Conservation (phyloP, 1,139 yeast genomes). For the Suhomyces ambrosiae region DNA sequence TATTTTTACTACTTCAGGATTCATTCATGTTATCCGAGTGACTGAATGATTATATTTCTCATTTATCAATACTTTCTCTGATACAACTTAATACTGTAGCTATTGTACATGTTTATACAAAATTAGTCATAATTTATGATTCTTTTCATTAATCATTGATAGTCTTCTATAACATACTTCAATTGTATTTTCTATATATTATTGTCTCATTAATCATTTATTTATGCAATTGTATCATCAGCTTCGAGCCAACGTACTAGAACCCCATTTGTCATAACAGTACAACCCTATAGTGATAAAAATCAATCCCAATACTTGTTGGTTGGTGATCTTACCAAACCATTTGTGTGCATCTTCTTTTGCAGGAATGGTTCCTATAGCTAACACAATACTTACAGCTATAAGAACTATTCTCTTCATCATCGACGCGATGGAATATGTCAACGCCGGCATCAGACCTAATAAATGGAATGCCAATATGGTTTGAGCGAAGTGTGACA, state of each 20-base stretch:
- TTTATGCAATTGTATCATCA: background rate
- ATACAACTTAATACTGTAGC: too few species aligned
- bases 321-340: slow-evolving; percentile 32
- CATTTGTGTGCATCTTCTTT: slow-evolving; percentile 20
- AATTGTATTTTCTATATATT: too few species aligned
- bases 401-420: slow-evolving; percentile 45
- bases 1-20: too few species aligned
- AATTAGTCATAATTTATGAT: too few species aligned
- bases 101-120: too few species aligned
- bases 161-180: too few species aligned
- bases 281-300: slow-evolving; percentile 39
- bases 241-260: slow-evolving; percentile 21
- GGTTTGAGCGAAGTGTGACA: slow-evolving; percentile 41
- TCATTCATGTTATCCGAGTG: too few species aligned
- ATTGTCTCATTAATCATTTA: too few species aligned
- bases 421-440: slow-evolving; percentile 47
- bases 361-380: slow-evolving; percentile 22
- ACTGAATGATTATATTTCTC: too few species aligned
- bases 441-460: slow-evolving; percentile 43
- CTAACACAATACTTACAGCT: slow-evolving; percentile 34
- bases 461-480: slow-evolving; percentile 39
- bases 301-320: slow-evolving; percentile 33
- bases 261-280: slow-evolving; percentile 47
- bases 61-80: too few species aligned
- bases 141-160: too few species aligned